Conservation (phyloP, 257 asterid genomes). For the Gentiana straminea region DNA sequence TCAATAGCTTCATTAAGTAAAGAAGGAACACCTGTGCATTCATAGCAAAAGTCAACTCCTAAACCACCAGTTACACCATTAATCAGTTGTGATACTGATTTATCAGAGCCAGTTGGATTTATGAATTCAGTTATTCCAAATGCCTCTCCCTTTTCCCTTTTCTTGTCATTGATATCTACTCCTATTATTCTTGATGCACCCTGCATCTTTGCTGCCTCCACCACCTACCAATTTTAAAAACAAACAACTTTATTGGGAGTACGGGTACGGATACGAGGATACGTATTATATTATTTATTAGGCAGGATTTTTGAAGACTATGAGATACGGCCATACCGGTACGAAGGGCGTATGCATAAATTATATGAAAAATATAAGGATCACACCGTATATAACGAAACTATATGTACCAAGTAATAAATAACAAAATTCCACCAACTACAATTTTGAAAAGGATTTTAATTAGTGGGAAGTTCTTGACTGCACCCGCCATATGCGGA, state of each 20-base stretch:
- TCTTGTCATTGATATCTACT: constrained; percentile 47
- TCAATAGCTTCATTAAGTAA: constrained; percentile 59
- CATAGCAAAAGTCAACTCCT: constrained; percentile 59
- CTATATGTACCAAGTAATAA: too few relatives aligned
- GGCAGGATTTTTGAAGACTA: too few relatives aligned
- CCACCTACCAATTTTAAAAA: constrained; percentile 28
- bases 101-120: constrained; percentile 37
- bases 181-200: constrained; percentile 67
- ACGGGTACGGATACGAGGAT: background rate
- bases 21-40: constrained; percentile 58
- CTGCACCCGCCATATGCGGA: too few relatives aligned
- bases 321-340: too few relatives aligned
- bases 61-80: constrained; percentile 63
- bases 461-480: too few relatives aligned
- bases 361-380: too few relatives aligned
- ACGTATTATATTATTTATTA: too few relatives aligned
- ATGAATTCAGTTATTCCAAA: constrained; percentile 67
- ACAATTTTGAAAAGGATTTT: too few relatives aligned
- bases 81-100: constrained; percentile 44
- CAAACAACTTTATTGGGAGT: background rate
- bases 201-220: constrained; percentile 36
- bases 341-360: too few relatives aligned
- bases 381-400: too few relatives aligned
- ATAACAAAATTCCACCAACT: too few relatives aligned
- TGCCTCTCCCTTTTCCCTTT: constrained; percentile 36